Evolutionary conservation across 148 eudicot species (phyloP).

Genomic region (Hydrangea macrophylla): DNA sequence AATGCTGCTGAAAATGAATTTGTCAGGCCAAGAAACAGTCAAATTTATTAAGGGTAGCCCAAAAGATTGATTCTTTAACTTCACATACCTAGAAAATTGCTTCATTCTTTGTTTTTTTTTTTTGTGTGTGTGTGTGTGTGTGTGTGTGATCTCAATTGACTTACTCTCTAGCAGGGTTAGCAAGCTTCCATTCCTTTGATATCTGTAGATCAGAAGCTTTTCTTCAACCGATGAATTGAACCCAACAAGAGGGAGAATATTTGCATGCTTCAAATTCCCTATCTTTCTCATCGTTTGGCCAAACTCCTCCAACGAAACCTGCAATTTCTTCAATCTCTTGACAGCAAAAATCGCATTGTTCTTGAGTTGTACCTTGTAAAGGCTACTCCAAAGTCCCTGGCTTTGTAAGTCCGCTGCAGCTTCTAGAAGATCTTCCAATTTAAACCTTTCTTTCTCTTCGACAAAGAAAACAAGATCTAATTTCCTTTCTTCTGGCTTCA

Average conservation of each 20-base stretch:
- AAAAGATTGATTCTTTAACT: neutral
- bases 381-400: slow-evolving; percentile 37
- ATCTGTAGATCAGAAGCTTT: slow-evolving; percentile 34
- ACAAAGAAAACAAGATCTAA: slow-evolving; percentile 37
- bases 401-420: slow-evolving; percentile 26
- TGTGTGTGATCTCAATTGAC: neutral
- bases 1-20: neutral
- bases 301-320: slow-evolving; percentile 22
- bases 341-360: slow-evolving; percentile 30
- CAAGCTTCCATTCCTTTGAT: slow-evolving; percentile 35
- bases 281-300: slow-evolving; percentile 21
- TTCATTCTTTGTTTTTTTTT: neutral
- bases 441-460: slow-evolving; percentile 29
- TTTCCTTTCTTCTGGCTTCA: slow-evolving; percentile 12
- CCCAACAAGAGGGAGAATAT: slow-evolving; percentile 34
- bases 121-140: neutral
- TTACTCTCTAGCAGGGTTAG: slow-evolving; percentile 32
- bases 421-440: slow-evolving; percentile 34
- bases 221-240: slow-evolving; percentile 25
- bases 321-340: slow-evolving; percentile 34
- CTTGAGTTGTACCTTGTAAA: slow-evolving; percentile 29
- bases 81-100: neutral
- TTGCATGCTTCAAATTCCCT: slow-evolving; percentile 36
- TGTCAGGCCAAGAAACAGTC: neutral
- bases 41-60: neutral